Percentiles rank a stretch among this genome's conserved stretches.
phyloP scores from a whole-genome alignment of 805 yeast genomes.

The Komagataella phaffii region DNA sequence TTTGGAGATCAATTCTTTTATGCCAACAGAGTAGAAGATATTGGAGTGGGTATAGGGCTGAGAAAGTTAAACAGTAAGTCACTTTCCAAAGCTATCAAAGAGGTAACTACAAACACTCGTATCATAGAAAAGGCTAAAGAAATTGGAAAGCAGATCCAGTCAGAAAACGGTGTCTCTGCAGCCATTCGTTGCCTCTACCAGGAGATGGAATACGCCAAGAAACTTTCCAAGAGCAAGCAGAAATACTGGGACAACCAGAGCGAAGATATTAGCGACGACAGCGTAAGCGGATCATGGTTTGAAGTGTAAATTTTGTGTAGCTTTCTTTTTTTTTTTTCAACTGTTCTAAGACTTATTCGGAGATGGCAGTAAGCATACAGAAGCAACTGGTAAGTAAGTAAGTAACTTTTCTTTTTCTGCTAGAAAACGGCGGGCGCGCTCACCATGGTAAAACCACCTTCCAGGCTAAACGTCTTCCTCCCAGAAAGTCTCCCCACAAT shows the following conservation, averaged over 20 bases:
- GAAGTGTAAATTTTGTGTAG: not conserved
- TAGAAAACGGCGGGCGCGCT: not conserved
- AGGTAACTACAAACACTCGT: slow-evolving; percentile 51
- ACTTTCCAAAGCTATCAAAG: slow-evolving; percentile 54
- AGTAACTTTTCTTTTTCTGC: not conserved
- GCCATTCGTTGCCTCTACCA: slow-evolving; percentile 74
- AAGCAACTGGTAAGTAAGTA: not conserved
- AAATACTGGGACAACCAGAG: not conserved
- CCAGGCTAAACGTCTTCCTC: not conserved
- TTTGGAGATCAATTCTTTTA: slow-evolving; percentile 95
- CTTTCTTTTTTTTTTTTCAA: no score
- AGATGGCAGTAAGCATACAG: not conserved
- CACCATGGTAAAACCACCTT: not conserved
- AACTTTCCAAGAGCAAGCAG: slow-evolving; percentile 14
- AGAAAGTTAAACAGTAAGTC: slow-evolving; percentile 52
- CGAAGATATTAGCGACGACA: not conserved
- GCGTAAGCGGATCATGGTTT: not conserved
- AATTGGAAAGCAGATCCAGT: slow-evolving; percentile 47
- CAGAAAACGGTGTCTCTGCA: slow-evolving; percentile 68
- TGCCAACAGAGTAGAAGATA: slow-evolving; percentile 75
- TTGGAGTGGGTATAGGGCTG: slow-evolving; percentile 71
- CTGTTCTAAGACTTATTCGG: not conserved
- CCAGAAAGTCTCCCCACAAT: not conserved
- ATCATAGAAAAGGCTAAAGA: slow-evolving; percentile 54
- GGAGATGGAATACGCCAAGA: slow-evolving; percentile 65